Base-by-base conservation (phyloP, 176 grass and related monocot species). In the Oryza brachyantha region DNA sequence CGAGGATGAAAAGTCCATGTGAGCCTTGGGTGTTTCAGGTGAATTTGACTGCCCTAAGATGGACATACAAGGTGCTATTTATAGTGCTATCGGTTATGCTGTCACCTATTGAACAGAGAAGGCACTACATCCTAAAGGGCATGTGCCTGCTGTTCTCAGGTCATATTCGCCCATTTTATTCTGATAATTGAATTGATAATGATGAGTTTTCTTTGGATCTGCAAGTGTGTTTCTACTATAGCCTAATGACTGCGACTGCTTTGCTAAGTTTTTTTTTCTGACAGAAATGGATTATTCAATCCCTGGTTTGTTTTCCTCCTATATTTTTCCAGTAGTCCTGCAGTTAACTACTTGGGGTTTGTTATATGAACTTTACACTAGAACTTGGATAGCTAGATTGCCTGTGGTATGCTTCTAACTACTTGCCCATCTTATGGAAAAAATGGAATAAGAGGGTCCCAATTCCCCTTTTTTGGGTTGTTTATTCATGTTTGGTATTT, bases 21-120 rank as follows among this genome's bases (percentile, higher is more conserved):
- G 32, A 50, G 40, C 64, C 34, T 66, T 66, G 34, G 32, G 62
- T 46, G 43, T 24, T 55, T 40, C 70, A 82, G 70, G 45, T 40
- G 45, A 63, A 36, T 70, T 70, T 70, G 64, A 50, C 29, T n/a
- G 65, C 29, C 63, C 54, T 70, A 48, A 77, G 82, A 11, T 43
- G 73, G 29, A 29, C 54, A 70, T 70, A 36, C 29, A 84, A 46
- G 57, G 19, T 83, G 12, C 12, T 14, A 66, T 39, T 29, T 74
- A 11, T 40, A 83, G 27, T 55, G 54, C 29, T 29, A 29, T 52
- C 50, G 65, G 9, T 34, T 38, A 84, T 48, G 39, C 21, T 61
- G 65, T 12, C 55, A 54, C n/a, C 57, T 73, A 34, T 21, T 50
- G 48, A 72, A 72, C 10, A 64, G 12, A 16, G 28, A 29, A 64